Evolutionary conservation across 2,329 filamentous ascomycete species (phyloP).

Genomic region (Phyllosticta citrichinensis): DNA sequence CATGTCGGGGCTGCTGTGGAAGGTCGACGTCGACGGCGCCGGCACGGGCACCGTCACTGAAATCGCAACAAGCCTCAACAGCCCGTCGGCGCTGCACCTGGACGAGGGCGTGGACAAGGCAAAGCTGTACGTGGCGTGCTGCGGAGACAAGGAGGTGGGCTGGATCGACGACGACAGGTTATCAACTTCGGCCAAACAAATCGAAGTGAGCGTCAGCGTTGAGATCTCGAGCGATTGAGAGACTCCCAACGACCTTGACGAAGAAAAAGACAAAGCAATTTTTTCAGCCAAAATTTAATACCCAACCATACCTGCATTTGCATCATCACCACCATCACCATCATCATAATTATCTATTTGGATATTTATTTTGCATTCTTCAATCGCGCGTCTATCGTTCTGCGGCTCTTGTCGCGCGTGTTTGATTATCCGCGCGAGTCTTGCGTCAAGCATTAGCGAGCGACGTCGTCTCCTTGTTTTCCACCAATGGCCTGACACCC

Average conservation of each 20-base stretch:
- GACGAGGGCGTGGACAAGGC: neutral
- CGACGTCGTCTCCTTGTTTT: too few species aligned
- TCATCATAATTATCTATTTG: too few species aligned
- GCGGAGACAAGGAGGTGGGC: constrained; percentile 2
- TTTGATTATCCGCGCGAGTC: too few species aligned
- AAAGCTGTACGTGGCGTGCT: constrained; percentile 5
- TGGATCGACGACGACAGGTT: constrained; percentile 6
- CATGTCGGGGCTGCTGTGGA: constrained; percentile 7
- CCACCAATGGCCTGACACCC: too few species aligned
- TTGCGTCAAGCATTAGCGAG: too few species aligned
- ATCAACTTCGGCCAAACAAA: neutral
- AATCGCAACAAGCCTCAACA: neutral
- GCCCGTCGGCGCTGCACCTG: constrained; percentile 2
- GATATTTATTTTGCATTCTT: too few species aligned
- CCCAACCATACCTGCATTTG: neutral
- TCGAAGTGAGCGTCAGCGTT: neutral
- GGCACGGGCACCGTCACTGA: constrained; percentile 1
- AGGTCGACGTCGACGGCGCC: neutral
- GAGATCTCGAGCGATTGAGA: neutral
- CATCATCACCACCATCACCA: neutral
- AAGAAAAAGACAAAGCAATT: neutral
- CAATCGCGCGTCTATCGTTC: too few species aligned
- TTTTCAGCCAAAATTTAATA: neutral
- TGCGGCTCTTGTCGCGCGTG: too few species aligned
- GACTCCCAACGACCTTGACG: neutral